Evolutionary conservation across 345 rosid species (phyloP).

Genomic region (Gossypium raimondii): DNA sequence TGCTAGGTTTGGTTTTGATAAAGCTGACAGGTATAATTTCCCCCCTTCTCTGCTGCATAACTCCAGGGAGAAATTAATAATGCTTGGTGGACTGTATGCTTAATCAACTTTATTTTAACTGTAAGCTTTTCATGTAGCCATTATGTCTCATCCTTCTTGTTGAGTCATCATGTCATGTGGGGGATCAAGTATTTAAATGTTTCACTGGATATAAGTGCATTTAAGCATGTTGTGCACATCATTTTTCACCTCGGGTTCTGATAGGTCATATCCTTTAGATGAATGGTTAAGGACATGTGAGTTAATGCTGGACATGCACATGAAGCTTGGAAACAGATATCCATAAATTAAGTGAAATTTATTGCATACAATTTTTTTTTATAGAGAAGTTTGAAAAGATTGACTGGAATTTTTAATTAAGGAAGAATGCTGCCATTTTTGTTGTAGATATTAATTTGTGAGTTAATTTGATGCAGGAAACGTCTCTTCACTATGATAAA

Average conservation of each 20-base stretch:
- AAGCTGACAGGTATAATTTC: conserved; percentile 59
- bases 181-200: not conserved
- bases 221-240: not conserved
- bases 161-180: not conserved
- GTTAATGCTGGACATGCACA: not conserved
- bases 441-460: not conserved
- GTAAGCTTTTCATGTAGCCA: not conserved
- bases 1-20: conserved; percentile 66
- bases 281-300: not conserved
- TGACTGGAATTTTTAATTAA: not conserved
- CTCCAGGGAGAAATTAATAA: not conserved
- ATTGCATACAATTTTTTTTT: not conserved
- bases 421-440: not conserved
- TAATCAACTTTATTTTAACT: not conserved
- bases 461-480: conserved; percentile 42
- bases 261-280: not conserved
- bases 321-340: not conserved
- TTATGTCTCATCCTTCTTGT: not conserved
- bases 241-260: not conserved
- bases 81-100: not conserved
- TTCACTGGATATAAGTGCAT: not conserved
- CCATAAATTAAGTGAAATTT: not conserved
- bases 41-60: conserved; percentile 4
- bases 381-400: not conserved
- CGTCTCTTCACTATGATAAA: conserved; percentile 65